Evolutionary conservation across 2,329 filamentous ascomycete genomes (phyloP).

Genomic region (Xylariaceae sp.): DNA sequence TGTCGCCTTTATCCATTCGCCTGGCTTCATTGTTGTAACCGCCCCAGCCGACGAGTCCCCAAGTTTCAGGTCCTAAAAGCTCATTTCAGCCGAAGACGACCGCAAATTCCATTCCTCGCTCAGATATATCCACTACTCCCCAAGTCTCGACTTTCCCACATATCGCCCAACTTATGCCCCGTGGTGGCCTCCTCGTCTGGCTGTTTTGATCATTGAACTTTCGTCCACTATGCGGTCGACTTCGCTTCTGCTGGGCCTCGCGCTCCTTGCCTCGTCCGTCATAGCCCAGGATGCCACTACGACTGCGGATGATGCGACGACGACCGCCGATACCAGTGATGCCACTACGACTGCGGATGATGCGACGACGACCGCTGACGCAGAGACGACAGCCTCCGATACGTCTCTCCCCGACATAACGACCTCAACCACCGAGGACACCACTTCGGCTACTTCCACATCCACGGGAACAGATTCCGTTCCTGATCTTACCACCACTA

Average conservation of each 20-base stretch:
- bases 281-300: slow-evolving; percentile 18
- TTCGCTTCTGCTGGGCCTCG: slow-evolving; percentile 18
- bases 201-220: not conserved
- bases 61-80: not conserved
- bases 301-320: slow-evolving; percentile 10
- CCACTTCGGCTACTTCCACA: slow-evolving; percentile 10
- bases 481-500: slow-evolving; percentile 10
- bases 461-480: slow-evolving; percentile 7
- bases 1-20: no score
- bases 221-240: slow-evolving; percentile 22
- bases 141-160: no score
- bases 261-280: slow-evolving; percentile 17
- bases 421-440: slow-evolving; percentile 7
- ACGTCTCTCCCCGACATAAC: slow-evolving; percentile 10
- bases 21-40: not conserved
- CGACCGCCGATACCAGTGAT: slow-evolving; percentile 5
- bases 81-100: not conserved
- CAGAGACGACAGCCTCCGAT: slow-evolving; percentile 8
- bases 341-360: slow-evolving; percentile 5
- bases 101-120: no score
- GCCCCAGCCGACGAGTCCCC: not conserved
- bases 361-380: slow-evolving; percentile 7
- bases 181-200: no score
- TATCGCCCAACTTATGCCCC: no score
- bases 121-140: no score